Evolutionary conservation across 805 yeast genomes (phyloP), one percentile per base, ranked within the genome.

Genomic region (Wickerhamiella australiensis): DNA sequence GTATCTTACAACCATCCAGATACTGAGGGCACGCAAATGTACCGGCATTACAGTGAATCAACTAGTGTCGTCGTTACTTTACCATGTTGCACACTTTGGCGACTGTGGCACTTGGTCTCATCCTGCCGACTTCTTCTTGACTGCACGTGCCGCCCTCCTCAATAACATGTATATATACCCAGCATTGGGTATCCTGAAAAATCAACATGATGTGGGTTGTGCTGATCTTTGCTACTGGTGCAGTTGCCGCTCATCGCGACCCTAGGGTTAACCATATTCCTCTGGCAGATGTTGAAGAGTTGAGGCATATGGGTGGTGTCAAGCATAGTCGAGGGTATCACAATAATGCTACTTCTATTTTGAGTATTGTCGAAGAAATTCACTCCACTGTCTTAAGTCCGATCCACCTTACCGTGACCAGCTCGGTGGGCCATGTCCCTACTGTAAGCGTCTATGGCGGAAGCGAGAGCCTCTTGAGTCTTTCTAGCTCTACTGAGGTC

Each of bases 221-320:
- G 38, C 15, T 33, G 11, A 33, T 33, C 38, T 33, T 33, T 33
- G 38, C 38, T 33, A 33, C 38, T 33, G 38, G 38, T 15, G 38
- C 38, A 33, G 20, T 33, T 33, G 38, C 38, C 38, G 38, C 38
- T 33, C 38, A 33, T 15, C 38, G 38, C 15, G 38, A 33, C 20
- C 38, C 38, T 5, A 33, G 38, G 15, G 38, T 33, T n/a, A 33
- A 33, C 38, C 38, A 33, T 33, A 33, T 33, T 17, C 38, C 38
- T 5, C 38, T n/a, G 9, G 38, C 38, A 7, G 38, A 33, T 33
- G 38, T 33, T 15, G 38, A 33, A 11, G 38, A 33, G 15, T 20
- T 33, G 20, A 9, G 20, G 38, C 38, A 33, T 33, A 12, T 33
- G 38, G 38, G 38, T 33, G 38, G 38, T 5, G 29, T 26, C 29